Base-by-base conservation (phyloP, 2,329 filamentous ascomycete species). In the Apiospora koreana region DNA sequence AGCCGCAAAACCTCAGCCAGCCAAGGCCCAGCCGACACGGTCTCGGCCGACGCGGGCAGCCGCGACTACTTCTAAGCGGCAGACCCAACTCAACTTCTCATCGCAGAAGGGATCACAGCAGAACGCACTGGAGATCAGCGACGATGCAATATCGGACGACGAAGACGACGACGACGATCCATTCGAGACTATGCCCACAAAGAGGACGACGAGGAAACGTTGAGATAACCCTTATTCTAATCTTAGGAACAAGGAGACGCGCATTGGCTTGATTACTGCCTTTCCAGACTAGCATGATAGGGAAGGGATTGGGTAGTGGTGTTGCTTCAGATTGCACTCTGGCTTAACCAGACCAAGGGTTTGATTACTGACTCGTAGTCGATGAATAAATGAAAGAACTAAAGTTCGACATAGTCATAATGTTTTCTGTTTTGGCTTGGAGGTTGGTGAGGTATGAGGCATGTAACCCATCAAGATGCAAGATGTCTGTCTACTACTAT, bases 111-210 rank as follows among this genome's bases (percentile, higher is more conserved):
- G 81, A 3, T 81, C 83, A 41, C 84, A 86, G 72, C 79, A 84
- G 43, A 82, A 85, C 46, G 82, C 84, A n/a, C 76, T 88, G 21
- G 88, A 91, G 75, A 86, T 91, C 69, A 91, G 89, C 72, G 89
- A 91, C 71, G 89, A 92, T 76, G 89, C 91, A 78, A 90, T 92
- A 62, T 88, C 86, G 0, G 88, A 89, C 70, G 88, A 90, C 58
- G 88, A 89, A 54, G 87, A 89, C 78, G 84, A 90, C 58, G 88
- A 89, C 58, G 87, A 89, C 78, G 84, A 83, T 68, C 81, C 84
- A 0, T 91, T 92, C 77, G 88, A 91, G 78, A 82, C 86, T 7
- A 82, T 85, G 67, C 84, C 84, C 0, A 73, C 79, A 14, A 79
- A 79, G 35, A 79, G 79, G 68, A 77, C 69, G n/a, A 70, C 67